Percentiles rank a stretch among this genome's conserved stretches.
Conservation (phyloP, 768 basidiomycete species). For the Tylopilus cervinicoccineus region DNA sequence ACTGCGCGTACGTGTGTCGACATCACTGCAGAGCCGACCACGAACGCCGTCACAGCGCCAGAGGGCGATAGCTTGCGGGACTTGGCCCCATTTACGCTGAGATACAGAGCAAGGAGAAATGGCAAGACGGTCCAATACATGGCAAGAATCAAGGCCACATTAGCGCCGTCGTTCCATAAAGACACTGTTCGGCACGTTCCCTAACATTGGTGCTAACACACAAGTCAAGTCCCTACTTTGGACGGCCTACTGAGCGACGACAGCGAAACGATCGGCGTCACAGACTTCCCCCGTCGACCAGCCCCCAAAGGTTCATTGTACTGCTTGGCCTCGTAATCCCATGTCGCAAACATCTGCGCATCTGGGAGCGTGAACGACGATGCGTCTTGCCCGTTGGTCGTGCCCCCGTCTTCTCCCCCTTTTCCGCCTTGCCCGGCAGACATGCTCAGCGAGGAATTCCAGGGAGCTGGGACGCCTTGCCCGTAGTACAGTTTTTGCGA, state of each 20-base stretch:
- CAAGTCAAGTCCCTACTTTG: constrained; percentile 18
- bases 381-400: constrained; percentile 22
- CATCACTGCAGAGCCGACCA: constrained; percentile 72
- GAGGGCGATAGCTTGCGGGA: constrained; percentile 72
- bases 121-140: constrained; percentile 34
- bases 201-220: too few species aligned
- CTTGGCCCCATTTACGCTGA: constrained; percentile 66
- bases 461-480: constrained; percentile 38
- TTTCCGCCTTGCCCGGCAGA: constrained; percentile 20
- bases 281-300: constrained; percentile 25
- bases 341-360: constrained; percentile 48
- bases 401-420: constrained; percentile 19
- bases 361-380: constrained; percentile 38
- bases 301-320: constrained; percentile 35
- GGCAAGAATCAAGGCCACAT: neutral
- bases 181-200: too few species aligned
- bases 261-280: constrained; percentile 17
- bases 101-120: constrained; percentile 44
- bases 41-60: constrained; percentile 73
- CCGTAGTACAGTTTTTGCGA: constrained; percentile 41
- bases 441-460: constrained; percentile 35
- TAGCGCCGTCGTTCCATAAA: neutral
- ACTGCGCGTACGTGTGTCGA: constrained; percentile 62
- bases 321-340: constrained; percentile 45
- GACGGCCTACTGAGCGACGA: constrained; percentile 20